Evolutionary conservation across 2,329 filamentous ascomycete species (phyloP).

Genomic region (Hypoxylon sp.): DNA sequence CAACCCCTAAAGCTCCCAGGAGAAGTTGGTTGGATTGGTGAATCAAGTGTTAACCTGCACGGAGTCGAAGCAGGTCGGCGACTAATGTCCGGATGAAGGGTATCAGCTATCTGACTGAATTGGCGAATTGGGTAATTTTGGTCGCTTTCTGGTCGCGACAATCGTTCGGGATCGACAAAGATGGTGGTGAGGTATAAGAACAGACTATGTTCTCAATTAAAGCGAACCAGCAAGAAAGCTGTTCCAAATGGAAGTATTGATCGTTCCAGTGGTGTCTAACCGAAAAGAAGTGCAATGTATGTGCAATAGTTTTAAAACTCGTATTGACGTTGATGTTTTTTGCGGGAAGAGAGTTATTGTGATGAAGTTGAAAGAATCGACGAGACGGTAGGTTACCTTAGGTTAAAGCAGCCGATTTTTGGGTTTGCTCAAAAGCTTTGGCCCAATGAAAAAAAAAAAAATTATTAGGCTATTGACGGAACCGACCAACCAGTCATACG

Average conservation of each 20-base stretch:
- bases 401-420: slow-evolving; percentile 28
- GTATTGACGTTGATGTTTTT: slow-evolving; percentile 16
- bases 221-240: not conserved
- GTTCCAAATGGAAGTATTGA: not conserved
- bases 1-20: slow-evolving; percentile 39
- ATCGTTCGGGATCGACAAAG: slow-evolving; percentile 25
- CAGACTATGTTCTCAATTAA: not conserved
- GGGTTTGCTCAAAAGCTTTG: slow-evolving; percentile 23
- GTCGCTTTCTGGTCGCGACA: slow-evolving; percentile 21
- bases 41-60: slow-evolving; percentile 11
- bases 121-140: not conserved
- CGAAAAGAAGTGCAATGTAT: slow-evolving; percentile 16
- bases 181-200: slow-evolving; percentile 17
- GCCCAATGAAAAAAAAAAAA: slow-evolving; percentile 32
- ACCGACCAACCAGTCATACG: slow-evolving; percentile 28
- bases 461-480: slow-evolving; percentile 39
- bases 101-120: slow-evolving; percentile 4
- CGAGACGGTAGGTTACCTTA: slow-evolving; percentile 14
- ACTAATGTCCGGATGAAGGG: slow-evolving; percentile 11
- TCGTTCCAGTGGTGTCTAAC: slow-evolving; percentile 2
- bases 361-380: slow-evolving; percentile 31
- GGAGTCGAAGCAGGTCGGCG: slow-evolving; percentile 5
- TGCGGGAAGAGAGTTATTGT: slow-evolving; percentile 22
- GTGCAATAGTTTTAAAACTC: not conserved
- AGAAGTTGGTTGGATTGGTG: slow-evolving; percentile 19